phyloP scores from a whole-genome alignment of 2,329 filamentous ascomycete species.

The Colletotrichum falcatum region DNA sequence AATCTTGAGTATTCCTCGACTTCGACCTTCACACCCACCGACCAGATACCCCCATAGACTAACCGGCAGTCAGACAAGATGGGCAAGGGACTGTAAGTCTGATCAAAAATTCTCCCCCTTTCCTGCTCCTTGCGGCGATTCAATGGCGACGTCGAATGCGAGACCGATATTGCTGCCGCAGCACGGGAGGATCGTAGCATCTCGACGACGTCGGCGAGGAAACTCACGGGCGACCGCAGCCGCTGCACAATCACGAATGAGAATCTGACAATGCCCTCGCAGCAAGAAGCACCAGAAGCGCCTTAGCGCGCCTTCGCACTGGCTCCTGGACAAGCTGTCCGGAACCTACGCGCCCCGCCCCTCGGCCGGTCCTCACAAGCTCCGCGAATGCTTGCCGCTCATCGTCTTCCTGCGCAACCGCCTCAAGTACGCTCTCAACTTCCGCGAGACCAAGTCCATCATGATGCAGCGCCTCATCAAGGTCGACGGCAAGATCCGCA shows the following conservation, averaged over 20 bases:
- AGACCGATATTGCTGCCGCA: not conserved
- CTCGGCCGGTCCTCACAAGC: constrained; percentile 95
- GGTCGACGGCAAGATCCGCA: constrained; percentile 99
- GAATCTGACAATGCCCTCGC: constrained; percentile 52
- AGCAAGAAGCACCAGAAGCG: constrained; percentile 99
- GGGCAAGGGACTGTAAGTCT: constrained; percentile 73
- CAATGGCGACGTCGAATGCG: constrained; percentile 9
- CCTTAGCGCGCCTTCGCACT: constrained; percentile 98
- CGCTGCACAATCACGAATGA: constrained; percentile 31
- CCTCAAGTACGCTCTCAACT: constrained; percentile 99
- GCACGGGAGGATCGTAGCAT: not conserved
- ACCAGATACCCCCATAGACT: constrained; percentile 41
- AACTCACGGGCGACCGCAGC: not conserved
- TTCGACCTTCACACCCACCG: constrained; percentile 40
- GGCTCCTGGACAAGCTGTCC: constrained; percentile 99
- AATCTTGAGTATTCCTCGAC: constrained; percentile 7
- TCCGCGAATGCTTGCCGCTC: constrained; percentile 97
- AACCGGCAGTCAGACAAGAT: constrained; percentile 60
- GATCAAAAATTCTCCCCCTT: not conserved
- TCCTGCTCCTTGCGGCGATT: not conserved
- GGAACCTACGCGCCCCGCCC: constrained; percentile 83
- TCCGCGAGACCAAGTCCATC: constrained; percentile 96
- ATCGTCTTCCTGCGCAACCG: constrained; percentile 98
- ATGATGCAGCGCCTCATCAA: constrained; percentile 99
- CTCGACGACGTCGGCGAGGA: not conserved